Evolutionary conservation across 768 basidiomycete species (phyloP).

Genomic region (Coprinellus micaceus): DNA sequence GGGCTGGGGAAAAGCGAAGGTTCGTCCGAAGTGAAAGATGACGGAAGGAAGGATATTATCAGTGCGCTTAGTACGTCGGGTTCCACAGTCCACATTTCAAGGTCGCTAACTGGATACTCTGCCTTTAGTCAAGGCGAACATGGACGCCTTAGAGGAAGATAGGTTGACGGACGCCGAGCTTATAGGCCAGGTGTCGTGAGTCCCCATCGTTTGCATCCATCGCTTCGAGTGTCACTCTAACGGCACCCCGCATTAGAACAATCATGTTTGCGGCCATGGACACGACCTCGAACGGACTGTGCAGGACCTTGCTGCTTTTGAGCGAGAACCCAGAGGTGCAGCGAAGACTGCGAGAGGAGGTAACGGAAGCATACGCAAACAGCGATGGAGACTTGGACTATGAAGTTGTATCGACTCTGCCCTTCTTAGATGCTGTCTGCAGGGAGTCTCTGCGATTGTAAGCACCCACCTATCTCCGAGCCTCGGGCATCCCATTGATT

Average conservation of each 20-base stretch:
- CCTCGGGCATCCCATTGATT: neutral
- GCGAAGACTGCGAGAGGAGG: constrained; percentile 19
- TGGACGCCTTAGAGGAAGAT: constrained; percentile 28
- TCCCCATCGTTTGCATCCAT: neutral
- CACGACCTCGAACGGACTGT: constrained; percentile 21
- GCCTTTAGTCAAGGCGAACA: constrained; percentile 33
- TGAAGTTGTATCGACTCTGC: constrained; percentile 34
- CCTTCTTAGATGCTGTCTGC: constrained; percentile 35
- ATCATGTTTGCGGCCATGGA: constrained; percentile 25
- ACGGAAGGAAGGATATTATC: constrained; percentile 9
- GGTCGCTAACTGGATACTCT: neutral
- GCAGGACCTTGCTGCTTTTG: constrained; percentile 17
- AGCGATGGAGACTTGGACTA: constrained; percentile 28
- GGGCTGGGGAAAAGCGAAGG: constrained; percentile 32
- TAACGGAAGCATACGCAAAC: constrained; percentile 20
- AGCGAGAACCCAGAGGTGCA: constrained; percentile 18
- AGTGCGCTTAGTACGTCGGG: constrained; percentile 7
- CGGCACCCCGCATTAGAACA: constrained; percentile 11
- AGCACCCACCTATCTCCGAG: neutral
- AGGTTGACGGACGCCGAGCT: constrained; percentile 33
- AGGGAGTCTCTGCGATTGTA: constrained; percentile 35
- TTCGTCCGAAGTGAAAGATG: constrained; percentile 3
- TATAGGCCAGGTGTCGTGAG: constrained; percentile 30
- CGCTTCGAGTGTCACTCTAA: neutral
- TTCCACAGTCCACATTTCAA: neutral